These are phyloP conservation scores for Sclerotinia spermophila DNA, from an alignment of 2,329 filamentous ascomycete genomes.

Conservation along the genomic window DNA sequence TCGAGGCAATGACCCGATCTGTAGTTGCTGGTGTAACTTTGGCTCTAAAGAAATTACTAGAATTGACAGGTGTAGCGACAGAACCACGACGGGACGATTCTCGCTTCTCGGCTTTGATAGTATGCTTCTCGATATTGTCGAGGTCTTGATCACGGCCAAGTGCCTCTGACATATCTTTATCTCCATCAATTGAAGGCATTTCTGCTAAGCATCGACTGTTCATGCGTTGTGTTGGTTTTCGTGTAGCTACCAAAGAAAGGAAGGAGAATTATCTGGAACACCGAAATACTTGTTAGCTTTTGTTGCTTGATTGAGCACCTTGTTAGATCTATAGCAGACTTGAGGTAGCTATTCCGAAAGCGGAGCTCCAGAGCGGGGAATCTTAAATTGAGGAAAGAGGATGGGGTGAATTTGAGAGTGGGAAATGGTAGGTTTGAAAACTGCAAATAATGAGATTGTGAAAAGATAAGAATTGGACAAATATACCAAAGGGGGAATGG, in stretches of 20 bases:
- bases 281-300: not conserved
- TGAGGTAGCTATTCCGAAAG: not conserved
- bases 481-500: not conserved
- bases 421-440: not conserved
- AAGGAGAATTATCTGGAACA: not conserved
- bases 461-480: not conserved
- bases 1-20: not conserved
- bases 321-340: not conserved
- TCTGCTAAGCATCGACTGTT: not conserved
- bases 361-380: not conserved
- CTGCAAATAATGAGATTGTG: not conserved
- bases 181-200: not conserved
- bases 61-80: not conserved
- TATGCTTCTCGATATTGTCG: not conserved
- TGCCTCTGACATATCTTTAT: not conserved
- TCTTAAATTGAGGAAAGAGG: not conserved
- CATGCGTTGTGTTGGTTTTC: not conserved
- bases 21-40: not conserved
- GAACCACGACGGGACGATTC: not conserved
- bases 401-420: not conserved
- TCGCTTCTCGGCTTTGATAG: not conserved
- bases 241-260: not conserved
- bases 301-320: not conserved
- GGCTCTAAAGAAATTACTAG: not conserved
- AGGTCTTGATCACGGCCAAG: not conserved